Evolutionary conservation across 2,329 filamentous ascomycete species (phyloP), one percentile per base, ranked within the genome.

Genomic region (Ophiostoma sp.): DNA sequence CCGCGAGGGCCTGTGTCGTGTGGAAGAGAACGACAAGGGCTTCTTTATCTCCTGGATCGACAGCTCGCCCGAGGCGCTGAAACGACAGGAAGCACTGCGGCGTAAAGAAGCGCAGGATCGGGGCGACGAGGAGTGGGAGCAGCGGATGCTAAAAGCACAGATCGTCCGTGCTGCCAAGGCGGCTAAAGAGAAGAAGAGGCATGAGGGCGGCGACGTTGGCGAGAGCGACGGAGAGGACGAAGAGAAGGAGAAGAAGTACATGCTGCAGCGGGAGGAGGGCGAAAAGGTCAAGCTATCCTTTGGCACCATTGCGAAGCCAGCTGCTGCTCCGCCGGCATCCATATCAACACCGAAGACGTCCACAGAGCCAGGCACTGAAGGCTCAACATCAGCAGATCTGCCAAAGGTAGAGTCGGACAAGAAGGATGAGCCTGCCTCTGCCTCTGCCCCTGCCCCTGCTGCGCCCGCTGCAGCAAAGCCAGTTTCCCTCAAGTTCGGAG

Each of bases 41-140:
- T 74, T 98, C 55, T 90, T 93, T 74, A 88, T 99, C 67, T 84
- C 89, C 1, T 99, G 93, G 91, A 89, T 97, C 69, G 94, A 99
- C 75, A 92, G 94, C 74, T 93, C 89, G 47, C 92, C 93, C 0
- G 94, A 97, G 68, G 92, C 93, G 1, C 79, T 98, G 72, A 83
- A 87, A 73, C 81, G 93, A 66, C 87, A 91, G 71, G 94, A 97
- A 72, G 92, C 92, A 40, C 83, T 97, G 65, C 82, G 89, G 73
- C 88, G 89, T 75, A 94, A 92, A 77, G 93, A 97, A 77, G 85
- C 90, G 68, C 88, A 93, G 77, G 93, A 97, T 74, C 91, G 91
- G 73, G 92, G 93, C 2, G 93, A 97, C 73, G 94, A 98, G 76
- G 91, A 96, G 78, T 80, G 92, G 65, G 93, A 98, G 79, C 89